A percentile compares a stretch with the other conserved stretches of the same genome.
These are phyloP conservation scores for Fusarium irregulare DNA, from an alignment of 2,329 filamentous ascomycete genomes.

Conservation along the genomic window DNA sequence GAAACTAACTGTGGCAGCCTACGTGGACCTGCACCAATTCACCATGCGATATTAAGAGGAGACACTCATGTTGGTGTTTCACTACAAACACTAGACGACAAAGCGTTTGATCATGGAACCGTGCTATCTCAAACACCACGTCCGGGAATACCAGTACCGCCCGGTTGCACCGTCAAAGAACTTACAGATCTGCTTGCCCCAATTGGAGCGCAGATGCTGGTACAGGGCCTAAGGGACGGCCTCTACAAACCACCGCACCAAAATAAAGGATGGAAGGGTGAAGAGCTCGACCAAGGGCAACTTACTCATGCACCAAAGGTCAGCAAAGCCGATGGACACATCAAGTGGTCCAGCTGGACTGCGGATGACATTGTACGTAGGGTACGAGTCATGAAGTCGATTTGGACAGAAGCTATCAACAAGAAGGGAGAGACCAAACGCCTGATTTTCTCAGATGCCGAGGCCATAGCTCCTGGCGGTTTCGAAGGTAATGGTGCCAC, in stretches of 20 bases:
- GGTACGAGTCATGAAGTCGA: constrained; percentile 69
- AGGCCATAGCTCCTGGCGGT: constrained; percentile 32
- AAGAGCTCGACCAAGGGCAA: constrained; percentile 26
- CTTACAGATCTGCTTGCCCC: constrained; percentile 65
- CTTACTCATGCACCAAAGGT: constrained; percentile 77
- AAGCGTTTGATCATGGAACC: constrained; percentile 80
- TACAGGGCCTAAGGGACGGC: constrained; percentile 70
- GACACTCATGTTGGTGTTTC: constrained; percentile 76
- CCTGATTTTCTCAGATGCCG: constrained; percentile 54
- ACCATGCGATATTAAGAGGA: constrained; percentile 79
- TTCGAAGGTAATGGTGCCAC: not conserved
- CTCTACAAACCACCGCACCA: constrained; percentile 73
- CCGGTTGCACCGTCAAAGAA: constrained; percentile 56
- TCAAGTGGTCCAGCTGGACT: constrained; percentile 69
- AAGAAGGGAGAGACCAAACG: constrained; percentile 47
- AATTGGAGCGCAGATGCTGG: constrained; percentile 77
- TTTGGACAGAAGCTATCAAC: constrained; percentile 67
- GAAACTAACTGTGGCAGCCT: constrained; percentile 63
- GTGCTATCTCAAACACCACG: constrained; percentile 76
- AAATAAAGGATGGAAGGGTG: constrained; percentile 49
- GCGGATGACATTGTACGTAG: constrained; percentile 66
- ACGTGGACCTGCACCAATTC: constrained; percentile 85
- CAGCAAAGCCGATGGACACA: constrained; percentile 68
- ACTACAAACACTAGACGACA: constrained; percentile 85
- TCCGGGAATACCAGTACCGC: constrained; percentile 66